phyloP scores from a whole-genome alignment of 805 yeast species.

The Phaffomyces antillensis region DNA sequence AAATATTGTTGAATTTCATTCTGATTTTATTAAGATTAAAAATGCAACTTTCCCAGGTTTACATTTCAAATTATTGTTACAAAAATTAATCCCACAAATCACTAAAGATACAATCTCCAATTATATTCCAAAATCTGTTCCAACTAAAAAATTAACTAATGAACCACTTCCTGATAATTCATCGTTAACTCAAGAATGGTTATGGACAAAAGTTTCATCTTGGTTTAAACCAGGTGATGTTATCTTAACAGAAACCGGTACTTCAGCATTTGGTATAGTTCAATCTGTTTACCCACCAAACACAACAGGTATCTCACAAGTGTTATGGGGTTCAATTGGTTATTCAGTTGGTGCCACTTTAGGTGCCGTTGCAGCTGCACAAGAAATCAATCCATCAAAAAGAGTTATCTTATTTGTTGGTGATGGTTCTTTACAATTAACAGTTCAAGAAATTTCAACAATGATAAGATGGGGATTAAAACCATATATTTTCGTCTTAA shows the following conservation, averaged over 20 bases:
- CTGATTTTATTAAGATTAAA: slow-evolving; percentile 64
- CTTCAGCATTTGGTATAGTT: slow-evolving; percentile 66
- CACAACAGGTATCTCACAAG: slow-evolving; percentile 64
- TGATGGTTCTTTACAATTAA: slow-evolving; percentile 71
- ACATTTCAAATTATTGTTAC: slow-evolving; percentile 56
- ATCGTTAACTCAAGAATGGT: slow-evolving; percentile 56
- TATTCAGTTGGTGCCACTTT: slow-evolving; percentile 26
- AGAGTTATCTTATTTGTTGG: slow-evolving; percentile 66
- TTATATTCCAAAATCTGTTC: slow-evolving; percentile 50
- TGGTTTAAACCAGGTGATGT: slow-evolving; percentile 64
- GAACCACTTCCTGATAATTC: slow-evolving; percentile 37
- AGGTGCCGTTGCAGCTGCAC: slow-evolving; percentile 12
- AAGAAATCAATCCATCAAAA: slow-evolving; percentile 51
- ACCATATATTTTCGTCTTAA: slow-evolving; percentile 63
- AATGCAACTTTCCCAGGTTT: slow-evolving; percentile 67
- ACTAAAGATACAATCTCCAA: slow-evolving; percentile 28
- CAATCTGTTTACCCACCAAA: slow-evolving; percentile 58
- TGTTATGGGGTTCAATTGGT: slow-evolving; percentile 72
- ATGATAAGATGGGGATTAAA: slow-evolving; percentile 59
- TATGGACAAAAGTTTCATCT: slow-evolving; percentile 57
- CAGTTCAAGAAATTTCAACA: slow-evolving; percentile 68
- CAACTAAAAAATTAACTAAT: slow-evolving; percentile 40
- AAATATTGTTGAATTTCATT: slow-evolving; percentile 73
- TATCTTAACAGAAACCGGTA: slow-evolving; percentile 66
- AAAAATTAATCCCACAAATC: slow-evolving; percentile 33